Base-by-base conservation (phyloP, 441 rosid genomes). In the Melastoma candidum region DNA sequence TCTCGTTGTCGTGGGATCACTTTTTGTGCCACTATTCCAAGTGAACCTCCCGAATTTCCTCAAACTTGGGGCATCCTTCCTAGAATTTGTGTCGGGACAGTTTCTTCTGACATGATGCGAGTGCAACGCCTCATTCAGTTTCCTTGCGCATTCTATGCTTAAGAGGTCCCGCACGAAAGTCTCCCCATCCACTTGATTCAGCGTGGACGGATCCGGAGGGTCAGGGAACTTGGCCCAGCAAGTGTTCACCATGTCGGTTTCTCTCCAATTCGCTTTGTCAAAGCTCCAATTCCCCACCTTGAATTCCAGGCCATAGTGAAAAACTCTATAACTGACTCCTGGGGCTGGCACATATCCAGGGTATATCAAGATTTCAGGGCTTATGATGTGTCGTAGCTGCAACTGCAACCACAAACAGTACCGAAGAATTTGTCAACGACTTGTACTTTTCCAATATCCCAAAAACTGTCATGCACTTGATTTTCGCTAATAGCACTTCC, bases 191-290 rank as follows among this genome's bases (percentile, higher is more conserved):
- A 83, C 68, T 39, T 44, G 74, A 58, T 81, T 71, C 5, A 93
- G 80, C 7, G 76, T 63, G 3, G 79, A 74, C 59, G 87, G 81
- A 59, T 63, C 75, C 2, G 99, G 99, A 11, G 95, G 96, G 66
- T 84, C 92, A 0, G 96, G 97, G 71, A 94, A 94, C 68, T 68
- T 83, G 54, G 82, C 82, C 96, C 97, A 83, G 68, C 99, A 94
- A 58, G 67, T 71, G 68, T 83, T 89, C 59, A 83, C 83, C 65
- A 89, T 26, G 52, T 87, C 97, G 0, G 62, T 66, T 50, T 83
- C 82, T 71, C 99, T 83, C 96, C 89, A 85, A 0, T 84, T 79
- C 12, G 97, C 99, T 75, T 89, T 94, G 59, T 94, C 96, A 56
- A 94, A 94, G 75, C 97, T 94, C 97, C 97, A 94, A 22, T 79